These are phyloP conservation scores for Ceratocystis smalleyi DNA, from an alignment of 2,329 filamentous ascomycete genomes.

Conservation along the genomic window DNA sequence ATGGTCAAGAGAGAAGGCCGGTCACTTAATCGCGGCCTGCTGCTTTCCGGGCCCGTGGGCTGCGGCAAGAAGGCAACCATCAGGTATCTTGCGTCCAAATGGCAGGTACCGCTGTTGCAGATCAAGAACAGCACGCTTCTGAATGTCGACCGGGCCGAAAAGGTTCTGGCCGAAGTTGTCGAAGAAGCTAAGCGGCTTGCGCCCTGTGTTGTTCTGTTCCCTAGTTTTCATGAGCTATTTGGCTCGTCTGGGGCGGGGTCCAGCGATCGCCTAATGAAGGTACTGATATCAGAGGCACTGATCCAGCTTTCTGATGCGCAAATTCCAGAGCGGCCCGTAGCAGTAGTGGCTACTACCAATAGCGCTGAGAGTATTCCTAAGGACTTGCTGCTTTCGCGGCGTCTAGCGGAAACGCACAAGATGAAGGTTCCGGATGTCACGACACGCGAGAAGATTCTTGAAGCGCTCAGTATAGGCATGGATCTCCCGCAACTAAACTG, in stretches of 20 bases:
- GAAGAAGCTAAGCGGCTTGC: slow-evolving; percentile 71
- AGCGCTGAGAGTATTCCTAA: slow-evolving; percentile 74
- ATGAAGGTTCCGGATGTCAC: slow-evolving; percentile 71
- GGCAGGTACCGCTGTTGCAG: slow-evolving; percentile 59
- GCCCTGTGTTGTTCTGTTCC: slow-evolving; percentile 80
- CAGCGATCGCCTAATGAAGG: slow-evolving; percentile 58
- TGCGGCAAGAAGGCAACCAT: slow-evolving; percentile 70
- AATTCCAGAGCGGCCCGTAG: slow-evolving; percentile 39
- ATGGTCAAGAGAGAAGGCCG: slow-evolving; percentile 14
- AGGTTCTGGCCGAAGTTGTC: slow-evolving; percentile 27
- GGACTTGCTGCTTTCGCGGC: slow-evolving; percentile 53
- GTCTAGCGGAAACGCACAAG: slow-evolving; percentile 73
- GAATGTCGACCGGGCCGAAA: slow-evolving; percentile 28
- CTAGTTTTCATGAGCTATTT: slow-evolving; percentile 57
- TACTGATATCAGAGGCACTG: slow-evolving; percentile 8
- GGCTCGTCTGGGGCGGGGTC: slow-evolving; percentile 12
- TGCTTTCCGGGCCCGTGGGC: slow-evolving; percentile 64
- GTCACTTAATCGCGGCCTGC: slow-evolving; percentile 34
- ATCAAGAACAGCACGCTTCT: slow-evolving; percentile 24
- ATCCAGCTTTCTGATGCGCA: slow-evolving; percentile 9
- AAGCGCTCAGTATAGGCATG: slow-evolving; percentile 52
- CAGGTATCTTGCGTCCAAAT: slow-evolving; percentile 53
- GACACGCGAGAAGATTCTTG: slow-evolving; percentile 63
- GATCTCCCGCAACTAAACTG: slow-evolving; percentile 56
- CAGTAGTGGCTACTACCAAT: slow-evolving; percentile 85